Base-by-base conservation (phyloP, 2,329 filamentous ascomycete genomes). In the Talaromyces albobiverticillius region DNA sequence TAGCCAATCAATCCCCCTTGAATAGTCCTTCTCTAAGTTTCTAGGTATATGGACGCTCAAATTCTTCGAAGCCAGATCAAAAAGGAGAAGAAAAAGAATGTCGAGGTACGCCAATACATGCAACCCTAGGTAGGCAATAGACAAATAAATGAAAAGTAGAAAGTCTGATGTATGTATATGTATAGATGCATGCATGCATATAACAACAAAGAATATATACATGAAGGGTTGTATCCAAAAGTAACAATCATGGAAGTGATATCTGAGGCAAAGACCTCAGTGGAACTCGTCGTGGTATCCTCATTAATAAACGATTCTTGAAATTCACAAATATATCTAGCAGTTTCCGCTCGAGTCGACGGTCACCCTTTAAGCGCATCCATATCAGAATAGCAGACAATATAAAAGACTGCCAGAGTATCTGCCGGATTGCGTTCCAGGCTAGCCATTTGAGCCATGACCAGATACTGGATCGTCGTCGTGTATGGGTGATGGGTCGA, bases 371-470 rank as follows among this genome's bases (percentile, higher is more conserved):
- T 51, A 72, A 53, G 36, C 74, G 65, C 60, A 75, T 68, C 67
- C 68, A 76, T 22, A 76, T 60, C 49, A 76, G 57, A 14, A 74
- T 46, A 18, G 70, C 59, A 2, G 65, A 68, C 20, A 78, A 80
- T 6, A 79, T 56, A 20, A 87, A 75, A 9, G 86, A 67, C 70
- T 97, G 90, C 42, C 88, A 78, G 25, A 88, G 76, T 5, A 94
- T 62, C 65, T 96, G 90, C 67, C 90, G 90, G 38, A 87, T 70
- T 18, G 82, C 68, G 38, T 83, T 72, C 87, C 87, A 92, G 0
- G 87, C 68, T 3, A 87, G 62, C 82, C 90, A 90, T 42, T 82
- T 77, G 1, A 87, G 46, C 89, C 90, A 95, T 1, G 85, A 80
- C 46, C 83, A 79, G 22, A 88, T 70, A 51, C 82, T 86, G 57